Conservation (phyloP, 805 yeast species). For the Yamadazyma scolyti region DNA sequence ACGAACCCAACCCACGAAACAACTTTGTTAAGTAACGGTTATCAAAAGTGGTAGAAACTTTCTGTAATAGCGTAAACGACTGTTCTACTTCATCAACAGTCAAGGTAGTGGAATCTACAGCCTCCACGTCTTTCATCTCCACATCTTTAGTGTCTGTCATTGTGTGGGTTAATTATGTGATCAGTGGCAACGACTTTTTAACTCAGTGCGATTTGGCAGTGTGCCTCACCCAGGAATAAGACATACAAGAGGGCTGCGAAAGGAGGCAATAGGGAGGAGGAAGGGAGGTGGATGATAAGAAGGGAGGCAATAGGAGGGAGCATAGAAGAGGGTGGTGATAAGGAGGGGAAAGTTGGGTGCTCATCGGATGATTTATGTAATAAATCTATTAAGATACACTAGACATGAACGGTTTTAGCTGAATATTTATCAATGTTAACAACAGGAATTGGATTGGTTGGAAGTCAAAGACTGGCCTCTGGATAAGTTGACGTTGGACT, state of each 20-base stretch:
- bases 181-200: too few relatives aligned
- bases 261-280: neutral
- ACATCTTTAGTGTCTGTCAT: slow-evolving; percentile 10
- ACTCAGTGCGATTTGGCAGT: too few relatives aligned
- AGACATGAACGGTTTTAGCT: neutral
- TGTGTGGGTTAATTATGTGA: neutral
- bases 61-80: slow-evolving; percentile 46
- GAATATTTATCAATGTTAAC: slow-evolving; percentile 16
- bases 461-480: slow-evolving; percentile 58
- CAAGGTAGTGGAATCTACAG: slow-evolving; percentile 4
- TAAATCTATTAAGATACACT: neutral
- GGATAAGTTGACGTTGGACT: slow-evolving; percentile 67
- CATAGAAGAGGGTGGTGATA: neutral
- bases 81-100: slow-evolving; percentile 33
- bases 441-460: slow-evolving; percentile 37
- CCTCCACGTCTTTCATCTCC: slow-evolving; percentile 18
- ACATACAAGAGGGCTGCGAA: too few relatives aligned
- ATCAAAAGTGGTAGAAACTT: slow-evolving; percentile 71
- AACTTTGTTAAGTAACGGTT: slow-evolving; percentile 85
- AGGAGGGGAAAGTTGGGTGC: neutral
- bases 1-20: slow-evolving; percentile 72
- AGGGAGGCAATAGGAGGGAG: neutral
- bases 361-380: neutral
- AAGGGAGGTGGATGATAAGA: neutral
- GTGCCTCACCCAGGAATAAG: too few relatives aligned